Conservation (phyloP, 2,329 filamentous ascomycete genomes). For the Colletotrichum gloeosporioides region DNA sequence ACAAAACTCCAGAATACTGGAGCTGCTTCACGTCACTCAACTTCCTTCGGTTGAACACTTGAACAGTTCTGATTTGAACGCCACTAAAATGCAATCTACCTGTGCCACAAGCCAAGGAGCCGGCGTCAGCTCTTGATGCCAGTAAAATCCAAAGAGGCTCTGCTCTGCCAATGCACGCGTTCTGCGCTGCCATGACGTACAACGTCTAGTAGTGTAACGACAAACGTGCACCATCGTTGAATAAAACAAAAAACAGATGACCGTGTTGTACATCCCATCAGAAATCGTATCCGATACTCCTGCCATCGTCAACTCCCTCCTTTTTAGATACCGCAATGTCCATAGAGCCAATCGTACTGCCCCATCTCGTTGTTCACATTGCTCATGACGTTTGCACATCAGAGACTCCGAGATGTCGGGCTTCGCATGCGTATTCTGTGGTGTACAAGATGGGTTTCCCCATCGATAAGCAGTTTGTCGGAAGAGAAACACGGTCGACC, state of each 20-base stretch:
- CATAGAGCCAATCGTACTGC: not conserved
- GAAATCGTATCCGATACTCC: conserved; percentile 10
- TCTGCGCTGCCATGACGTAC: not conserved
- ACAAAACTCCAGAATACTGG: not conserved
- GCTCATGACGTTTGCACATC: conserved; percentile 10
- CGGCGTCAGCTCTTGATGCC: conserved; percentile 10
- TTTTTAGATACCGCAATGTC: conserved; percentile 1
- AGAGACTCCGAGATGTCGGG: not conserved
- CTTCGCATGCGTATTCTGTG: conserved; percentile 15
- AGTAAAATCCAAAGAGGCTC: not conserved
- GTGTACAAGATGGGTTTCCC: conserved; percentile 13
- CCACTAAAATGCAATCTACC: not conserved
- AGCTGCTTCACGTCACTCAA: not conserved
- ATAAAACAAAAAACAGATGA: not conserved
- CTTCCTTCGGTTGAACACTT: not conserved
- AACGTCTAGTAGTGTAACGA: not conserved
- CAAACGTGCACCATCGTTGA: not conserved
- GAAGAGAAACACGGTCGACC: conserved; percentile 21
- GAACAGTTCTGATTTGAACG: not conserved
- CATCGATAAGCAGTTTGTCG: conserved; percentile 7
- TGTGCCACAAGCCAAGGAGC: not conserved
- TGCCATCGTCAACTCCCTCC: conserved; percentile 10
- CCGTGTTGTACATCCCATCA: conserved; percentile 1
- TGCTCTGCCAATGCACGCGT: not conserved
- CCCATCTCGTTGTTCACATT: conserved; percentile 5